Evolutionary conservation across 495 filamentous ascomycete species (phyloP), one percentile per base, ranked within the genome.

Genomic region (Elaphomyces granulatus): DNA sequence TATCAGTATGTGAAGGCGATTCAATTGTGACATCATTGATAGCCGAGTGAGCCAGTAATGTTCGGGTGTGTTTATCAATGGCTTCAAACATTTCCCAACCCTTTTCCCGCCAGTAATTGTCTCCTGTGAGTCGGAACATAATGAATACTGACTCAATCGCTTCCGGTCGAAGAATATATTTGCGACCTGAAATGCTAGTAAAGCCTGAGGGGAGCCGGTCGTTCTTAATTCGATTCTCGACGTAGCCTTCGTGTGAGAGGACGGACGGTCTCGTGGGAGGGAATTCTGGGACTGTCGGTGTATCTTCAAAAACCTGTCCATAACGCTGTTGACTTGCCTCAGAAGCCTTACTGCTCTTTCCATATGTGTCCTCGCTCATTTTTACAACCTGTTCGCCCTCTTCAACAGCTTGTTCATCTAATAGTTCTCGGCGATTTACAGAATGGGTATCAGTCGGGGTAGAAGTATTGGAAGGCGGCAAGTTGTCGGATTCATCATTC

Each of bases 71-170:
- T 41, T 68, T 67, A 20, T 76, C 60, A 45, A 93, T 71, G 7
- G 84, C 71, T 51, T 79, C 60, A 53, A 87, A 94, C 87, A 94
- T 94, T 36, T 74, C 70, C 87, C 87, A 94, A 15, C 86, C 87
- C 47, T 82, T 81, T 41, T 81, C 74, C 40, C 84, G 83, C 84
- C 85, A 94, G 34, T 61, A 55, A 0, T 69, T 56, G 40, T 90
- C 81, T 38, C 84, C 87, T 0, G 86, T 94, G 46, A 90, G 78
- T 50, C 87, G 82, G 65, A 82, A 93, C 81, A 94, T 85, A 65
- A 92, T 87, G 70, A 85, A 94, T 10, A 94, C 84, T 1, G 83
- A 92, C 56, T 94, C 87, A 46, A 94, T 93, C 2, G 87, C 87
- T 65, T 94, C 87, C 33, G 87, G 87, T 34, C 84, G 87, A 41